These are phyloP conservation scores for Ochetophila trinervis DNA, from an alignment of 306 rosid genomes.

Conservation along the genomic window DNA sequence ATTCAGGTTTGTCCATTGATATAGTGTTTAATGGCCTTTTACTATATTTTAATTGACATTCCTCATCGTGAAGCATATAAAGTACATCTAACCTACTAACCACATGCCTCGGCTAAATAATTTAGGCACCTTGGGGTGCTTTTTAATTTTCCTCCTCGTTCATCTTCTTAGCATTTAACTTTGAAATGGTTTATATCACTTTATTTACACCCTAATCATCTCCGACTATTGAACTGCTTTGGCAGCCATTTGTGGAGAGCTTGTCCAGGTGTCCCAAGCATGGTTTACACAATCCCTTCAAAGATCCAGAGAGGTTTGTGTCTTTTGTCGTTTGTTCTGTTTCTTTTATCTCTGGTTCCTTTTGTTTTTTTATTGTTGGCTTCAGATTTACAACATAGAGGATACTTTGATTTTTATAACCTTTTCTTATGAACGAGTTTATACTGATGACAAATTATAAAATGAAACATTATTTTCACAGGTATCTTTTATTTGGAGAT, in stretches of 20 bases:
- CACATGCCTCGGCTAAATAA: not conserved
- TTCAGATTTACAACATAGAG: not conserved
- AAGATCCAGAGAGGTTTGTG: slow-evolving; percentile 87
- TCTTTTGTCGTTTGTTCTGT: slow-evolving; percentile 14
- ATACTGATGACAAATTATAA: not conserved
- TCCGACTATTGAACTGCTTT: slow-evolving; percentile 25
- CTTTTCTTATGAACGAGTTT: not conserved
- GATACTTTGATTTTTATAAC: not conserved
- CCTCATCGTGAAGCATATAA: slow-evolving; percentile 5
- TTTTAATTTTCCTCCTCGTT: not conserved
- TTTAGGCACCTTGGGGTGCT: not conserved
- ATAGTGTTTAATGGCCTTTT: slow-evolving; percentile 4
- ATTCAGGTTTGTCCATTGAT: slow-evolving; percentile 54
- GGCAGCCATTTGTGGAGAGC: slow-evolving; percentile 86
- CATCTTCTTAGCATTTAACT: slow-evolving; percentile 2
- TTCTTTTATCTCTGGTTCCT: not conserved
- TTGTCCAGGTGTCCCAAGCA: slow-evolving; percentile 88
- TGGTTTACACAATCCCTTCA: slow-evolving; percentile 94
- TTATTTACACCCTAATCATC: slow-evolving; percentile 2
- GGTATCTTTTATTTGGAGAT: slow-evolving; percentile 85
- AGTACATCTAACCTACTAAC: not conserved
- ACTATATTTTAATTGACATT: slow-evolving; percentile 17
- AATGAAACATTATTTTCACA: slow-evolving; percentile 31
- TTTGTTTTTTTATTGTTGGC: not conserved
- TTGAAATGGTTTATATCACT: not conserved